Base-by-base conservation (phyloP, 805 yeast species). In the Candida ovalis region DNA sequence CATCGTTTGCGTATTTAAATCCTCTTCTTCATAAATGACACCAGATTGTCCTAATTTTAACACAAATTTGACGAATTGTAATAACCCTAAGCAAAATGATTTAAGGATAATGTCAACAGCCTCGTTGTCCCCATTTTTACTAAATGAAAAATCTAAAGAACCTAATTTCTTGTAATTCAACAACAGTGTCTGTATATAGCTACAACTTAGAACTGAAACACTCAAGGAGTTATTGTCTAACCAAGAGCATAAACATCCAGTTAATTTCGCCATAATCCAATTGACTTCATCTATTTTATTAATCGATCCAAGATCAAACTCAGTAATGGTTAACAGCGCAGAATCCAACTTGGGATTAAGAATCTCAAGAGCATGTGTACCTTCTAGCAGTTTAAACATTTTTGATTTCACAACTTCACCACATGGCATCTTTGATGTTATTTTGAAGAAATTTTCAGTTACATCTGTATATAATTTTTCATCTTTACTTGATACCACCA, bases 321-420 rank as follows among this genome's bases (percentile, higher is more conserved):
- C 49, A 4, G 72, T 50, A 32, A 80, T 63, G 25, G 66, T 58
- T n/a, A 87, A 74, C 46, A 86, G 58, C 1, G 92, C 89, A 0
- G 97, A 81, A 62, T 92, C 99, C 57, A 92, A 72, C 52, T 78
- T 80, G 10, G 74, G 71, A 61, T 88, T 88, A 48, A 81, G 74
- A 13, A 84, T 76, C 63, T 91, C 98, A 51, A 89, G 69, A 0
- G 98, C 96, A 55, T 91, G 83, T 1, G 97, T 87, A 0, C 97
- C 95, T 56, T 88, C 89, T 52, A 85, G 72, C 41, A 92, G 72
- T 46, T 81, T 78, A 67, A 89, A 88, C 24, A 68, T 67, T 0
- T 80, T 75, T 9, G 78, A 73, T 56, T 81, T 81, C 4, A 79
- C 78, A 18, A 92, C 81, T 42, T 76, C 72, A 28, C 82, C 84